These are phyloP conservation scores for Fusarium kyushuense DNA, from an alignment of 2,329 filamentous ascomycete species.

Conservation along the genomic window DNA sequence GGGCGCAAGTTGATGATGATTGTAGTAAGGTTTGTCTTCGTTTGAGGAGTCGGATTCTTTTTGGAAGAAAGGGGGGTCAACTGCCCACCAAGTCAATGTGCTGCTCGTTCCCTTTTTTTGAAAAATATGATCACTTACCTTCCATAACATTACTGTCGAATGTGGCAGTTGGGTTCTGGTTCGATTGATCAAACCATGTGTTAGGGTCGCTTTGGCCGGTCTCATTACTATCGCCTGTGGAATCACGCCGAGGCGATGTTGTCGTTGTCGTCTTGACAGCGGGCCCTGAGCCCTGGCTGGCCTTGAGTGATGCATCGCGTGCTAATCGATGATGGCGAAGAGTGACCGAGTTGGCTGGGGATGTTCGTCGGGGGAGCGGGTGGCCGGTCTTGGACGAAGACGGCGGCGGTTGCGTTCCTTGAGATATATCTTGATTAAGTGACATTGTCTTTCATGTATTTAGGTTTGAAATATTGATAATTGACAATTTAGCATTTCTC, in stretches of 20 bases:
- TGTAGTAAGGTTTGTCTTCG: conserved; percentile 54
- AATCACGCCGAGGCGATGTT: conserved; percentile 53
- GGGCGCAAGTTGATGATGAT: conserved; percentile 41
- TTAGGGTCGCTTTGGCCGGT: conserved; percentile 64
- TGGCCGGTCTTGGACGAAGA: conserved; percentile 51
- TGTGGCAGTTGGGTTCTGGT: conserved; percentile 60
- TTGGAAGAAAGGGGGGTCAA: conserved; percentile 68
- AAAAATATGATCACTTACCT: conserved; percentile 51
- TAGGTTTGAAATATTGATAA: neutral
- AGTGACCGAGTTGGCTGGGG: conserved; percentile 62
- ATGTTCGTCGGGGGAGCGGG: conserved; percentile 59
- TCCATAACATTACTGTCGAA: conserved; percentile 62
- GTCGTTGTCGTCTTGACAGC: conserved; percentile 31
- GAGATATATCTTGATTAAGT: conserved; percentile 41
- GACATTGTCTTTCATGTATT: conserved; percentile 47
- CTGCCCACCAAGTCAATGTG: conserved; percentile 43
- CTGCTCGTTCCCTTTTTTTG: neutral
- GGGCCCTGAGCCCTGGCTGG: conserved; percentile 44
- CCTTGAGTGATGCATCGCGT: conserved; percentile 56
- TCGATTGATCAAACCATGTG: conserved; percentile 67
- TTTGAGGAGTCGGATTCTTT: conserved; percentile 65
- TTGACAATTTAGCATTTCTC: conserved; percentile 29
- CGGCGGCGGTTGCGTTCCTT: conserved; percentile 45
- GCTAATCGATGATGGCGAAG: conserved; percentile 60
- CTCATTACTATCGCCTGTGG: conserved; percentile 63